Base-by-base conservation (phyloP, 441 rosid genomes). In the Syzygium malaccense region DNA sequence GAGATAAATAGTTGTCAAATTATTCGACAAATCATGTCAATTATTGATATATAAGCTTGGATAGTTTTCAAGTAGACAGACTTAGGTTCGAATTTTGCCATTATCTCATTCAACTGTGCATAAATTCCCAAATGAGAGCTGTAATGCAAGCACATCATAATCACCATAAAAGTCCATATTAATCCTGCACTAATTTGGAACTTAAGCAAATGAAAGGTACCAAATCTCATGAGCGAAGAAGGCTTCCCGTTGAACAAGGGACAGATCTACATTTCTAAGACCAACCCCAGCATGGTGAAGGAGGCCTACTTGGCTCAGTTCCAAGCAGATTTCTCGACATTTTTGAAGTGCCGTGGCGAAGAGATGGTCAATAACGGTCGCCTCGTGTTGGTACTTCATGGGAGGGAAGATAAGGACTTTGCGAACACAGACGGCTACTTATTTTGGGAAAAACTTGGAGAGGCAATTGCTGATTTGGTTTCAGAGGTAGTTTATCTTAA, bases 251-350 rank as follows among this genome's bases (percentile, higher is more conserved):
- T 87, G 56, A 92, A 92, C 75, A 87, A 85, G 45, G 92, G 90
- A 85, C 91, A 80, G 85, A 89, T 92, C 68, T 92, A 91, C 89
- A 90, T 93, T 32, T 89, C 91, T 18, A 60, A 54, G 88, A 91
- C 92, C 55, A 91, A 94, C 75, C 88, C 93, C 53, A 80, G 60
- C 23, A 85, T 45, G 71, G 91, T 88, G 79, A 90, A 85, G 68
- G 91, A 90, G 28, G 92, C 91, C 20, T 92, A 92, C 87, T 86
- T 90, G 13, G 80, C 87, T 49, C 94, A 93, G 54, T 91, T 92
- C 88, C 87, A 32, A 80, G 90, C 68, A n/a, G 93, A 92, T 85
- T 90, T 92, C 80, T 55, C 85, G 11, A 68, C 71, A 45, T 90
- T 93, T 86, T 75, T 92, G 4, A 80, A 88, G 53, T 18, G 85